Percentiles rank a stretch among this genome's conserved stretches.
phyloP scores from a whole-genome alignment of 2,329 filamentous ascomycete species.

The Neopestalotiopsis rosae region DNA sequence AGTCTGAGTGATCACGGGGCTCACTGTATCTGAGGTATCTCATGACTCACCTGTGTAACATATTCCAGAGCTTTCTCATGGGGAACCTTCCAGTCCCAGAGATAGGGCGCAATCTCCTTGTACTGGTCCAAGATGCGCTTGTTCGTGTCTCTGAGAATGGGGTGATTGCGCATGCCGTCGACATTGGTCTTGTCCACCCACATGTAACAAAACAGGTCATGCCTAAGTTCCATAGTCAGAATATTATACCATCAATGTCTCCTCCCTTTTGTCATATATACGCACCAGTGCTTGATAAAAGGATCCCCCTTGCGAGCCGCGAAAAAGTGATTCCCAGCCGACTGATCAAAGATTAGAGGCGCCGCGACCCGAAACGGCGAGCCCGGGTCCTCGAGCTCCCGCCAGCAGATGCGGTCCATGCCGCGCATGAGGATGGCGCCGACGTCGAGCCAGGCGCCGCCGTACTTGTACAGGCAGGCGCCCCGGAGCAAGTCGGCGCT shows the following conservation, averaged over 20 bases:
- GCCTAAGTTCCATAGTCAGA: constrained; percentile 32
- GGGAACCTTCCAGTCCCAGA: constrained; percentile 39
- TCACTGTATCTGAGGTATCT: not conserved
- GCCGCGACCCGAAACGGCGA: constrained; percentile 38
- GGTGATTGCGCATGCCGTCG: constrained; percentile 31
- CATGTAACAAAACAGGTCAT: constrained; percentile 37
- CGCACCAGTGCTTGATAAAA: constrained; percentile 42
- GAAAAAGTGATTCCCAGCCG: constrained; percentile 43
- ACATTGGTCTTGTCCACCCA: constrained; percentile 35
- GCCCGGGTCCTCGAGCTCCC: constrained; percentile 38
- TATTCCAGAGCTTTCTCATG: constrained; percentile 41
- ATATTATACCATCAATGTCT: not conserved
- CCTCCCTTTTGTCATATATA: not conserved
- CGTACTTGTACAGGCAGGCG: constrained; percentile 42
- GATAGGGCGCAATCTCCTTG: constrained; percentile 23
- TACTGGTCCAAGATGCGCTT: constrained; percentile 30
- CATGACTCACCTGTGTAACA: constrained; percentile 35
- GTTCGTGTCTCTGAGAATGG: constrained; percentile 34
- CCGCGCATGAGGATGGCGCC: constrained; percentile 42
- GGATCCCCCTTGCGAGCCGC: constrained; percentile 43
- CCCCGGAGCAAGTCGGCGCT: constrained; percentile 48
- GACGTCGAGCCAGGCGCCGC: constrained; percentile 47
- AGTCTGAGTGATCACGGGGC: too few species aligned
- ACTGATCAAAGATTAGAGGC: constrained; percentile 30
- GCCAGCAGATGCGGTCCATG: constrained; percentile 45